Evolutionary conservation across 257 asterid genomes (phyloP).

Genomic region (Solanum habrochaites): DNA sequence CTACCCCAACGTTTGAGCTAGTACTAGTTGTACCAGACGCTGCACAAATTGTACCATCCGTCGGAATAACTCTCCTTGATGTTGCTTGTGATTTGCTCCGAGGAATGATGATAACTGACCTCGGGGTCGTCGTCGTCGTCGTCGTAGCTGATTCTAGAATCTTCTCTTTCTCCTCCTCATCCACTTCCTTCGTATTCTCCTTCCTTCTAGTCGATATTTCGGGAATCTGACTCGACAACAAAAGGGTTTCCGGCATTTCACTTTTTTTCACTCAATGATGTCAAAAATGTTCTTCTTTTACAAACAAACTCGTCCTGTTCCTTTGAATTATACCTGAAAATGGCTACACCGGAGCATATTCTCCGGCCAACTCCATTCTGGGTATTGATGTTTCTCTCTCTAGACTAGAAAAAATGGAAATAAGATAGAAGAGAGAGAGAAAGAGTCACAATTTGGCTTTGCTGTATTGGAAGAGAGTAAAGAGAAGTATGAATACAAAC

Average conservation of each 20-base stretch:
- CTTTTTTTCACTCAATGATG: background rate
- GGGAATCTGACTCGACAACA: background rate
- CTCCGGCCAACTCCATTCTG: background rate
- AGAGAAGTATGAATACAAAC: background rate
- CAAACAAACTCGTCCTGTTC: background rate
- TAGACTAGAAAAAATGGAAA: background rate
- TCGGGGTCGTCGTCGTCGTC: constrained; percentile 39
- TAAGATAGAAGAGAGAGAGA: background rate
- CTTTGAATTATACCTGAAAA: background rate
- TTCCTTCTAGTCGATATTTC: background rate
- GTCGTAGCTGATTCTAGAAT: background rate
- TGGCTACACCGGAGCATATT: background rate
- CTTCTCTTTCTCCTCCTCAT: constrained; percentile 9
- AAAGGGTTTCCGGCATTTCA: background rate
- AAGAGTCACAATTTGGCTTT: background rate
- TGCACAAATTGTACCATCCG: constrained; percentile 15
- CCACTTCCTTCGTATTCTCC: background rate
- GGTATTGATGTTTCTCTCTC: background rate
- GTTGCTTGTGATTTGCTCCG: constrained; percentile 68
- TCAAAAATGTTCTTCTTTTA: background rate
- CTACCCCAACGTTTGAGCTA: background rate
- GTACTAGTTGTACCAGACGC: background rate
- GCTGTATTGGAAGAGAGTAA: background rate
- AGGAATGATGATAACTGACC: constrained; percentile 67
- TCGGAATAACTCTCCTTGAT: constrained; percentile 61